Percentiles rank a stretch among this genome's conserved stretches.
Evolutionary conservation across 1,139 yeast genomes (phyloP).

Genomic region (Debaryomyces udenii): DNA sequence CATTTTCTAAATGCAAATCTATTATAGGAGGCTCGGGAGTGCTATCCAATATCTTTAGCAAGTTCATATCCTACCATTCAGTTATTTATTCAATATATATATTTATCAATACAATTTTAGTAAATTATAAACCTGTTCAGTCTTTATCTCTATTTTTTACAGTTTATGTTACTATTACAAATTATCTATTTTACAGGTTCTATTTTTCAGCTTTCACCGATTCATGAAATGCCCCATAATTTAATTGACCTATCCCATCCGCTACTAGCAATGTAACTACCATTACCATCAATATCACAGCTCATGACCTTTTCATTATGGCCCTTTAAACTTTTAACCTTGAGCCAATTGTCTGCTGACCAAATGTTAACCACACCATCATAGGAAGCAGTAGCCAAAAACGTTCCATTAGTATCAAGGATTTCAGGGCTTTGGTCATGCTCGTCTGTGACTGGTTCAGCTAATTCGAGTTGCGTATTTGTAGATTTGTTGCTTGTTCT

Average conservation of each 20-base stretch:
- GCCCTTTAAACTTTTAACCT: conserved; percentile 57
- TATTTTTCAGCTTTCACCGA: background rate
- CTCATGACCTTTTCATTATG: conserved; percentile 75
- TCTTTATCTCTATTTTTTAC: conserved; percentile 1
- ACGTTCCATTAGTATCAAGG: conserved; percentile 42
- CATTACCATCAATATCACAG: conserved; percentile 56
- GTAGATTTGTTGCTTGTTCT: conserved; percentile 18
- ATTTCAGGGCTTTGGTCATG: conserved; percentile 26
- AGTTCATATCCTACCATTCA: too few species aligned
- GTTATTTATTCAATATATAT: conserved; percentile 3
- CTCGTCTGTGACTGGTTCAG: conserved; percentile 31
- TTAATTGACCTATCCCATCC: conserved; percentile 87
- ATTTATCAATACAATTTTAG: too few species aligned
- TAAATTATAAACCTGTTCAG: background rate
- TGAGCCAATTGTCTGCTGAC: conserved; percentile 76
- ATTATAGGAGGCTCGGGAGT: conserved; percentile 84
- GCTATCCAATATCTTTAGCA: conserved; percentile 74
- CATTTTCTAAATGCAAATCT: conserved; percentile 45
- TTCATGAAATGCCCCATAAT: conserved; percentile 45
- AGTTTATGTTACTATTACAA: background rate
- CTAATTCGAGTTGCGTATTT: conserved; percentile 8
- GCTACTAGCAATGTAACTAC: conserved; percentile 54
- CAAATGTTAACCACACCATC: conserved; percentile 68
- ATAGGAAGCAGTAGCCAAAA: conserved; percentile 65
- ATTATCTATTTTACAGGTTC: conserved; percentile 6